Conservation (phyloP, 1,139 yeast genomes). For the Candida glucosophila region DNA sequence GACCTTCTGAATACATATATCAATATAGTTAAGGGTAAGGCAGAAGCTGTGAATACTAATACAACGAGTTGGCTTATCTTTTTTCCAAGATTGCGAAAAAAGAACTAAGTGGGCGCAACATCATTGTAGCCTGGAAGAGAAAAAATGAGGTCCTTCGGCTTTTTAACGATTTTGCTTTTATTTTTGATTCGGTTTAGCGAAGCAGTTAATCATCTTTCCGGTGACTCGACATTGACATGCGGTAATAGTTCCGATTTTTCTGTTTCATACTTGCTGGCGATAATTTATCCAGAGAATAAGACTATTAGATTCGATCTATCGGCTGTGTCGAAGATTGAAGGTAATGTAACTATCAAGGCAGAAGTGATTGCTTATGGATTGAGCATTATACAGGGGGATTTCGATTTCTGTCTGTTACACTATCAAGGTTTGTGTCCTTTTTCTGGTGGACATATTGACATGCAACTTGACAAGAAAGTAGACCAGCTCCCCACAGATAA, state of each 20-base stretch:
- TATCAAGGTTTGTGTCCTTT: constrained; percentile 68
- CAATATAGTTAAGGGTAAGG: too few species aligned
- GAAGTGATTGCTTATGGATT: constrained; percentile 82
- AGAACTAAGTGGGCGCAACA: too few species aligned
- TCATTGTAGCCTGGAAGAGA: background rate
- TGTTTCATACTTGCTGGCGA: constrained; percentile 77
- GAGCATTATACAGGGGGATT: constrained; percentile 42
- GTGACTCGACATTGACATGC: constrained; percentile 84
- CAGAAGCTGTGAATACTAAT: too few species aligned
- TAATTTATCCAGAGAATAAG: constrained; percentile 55
- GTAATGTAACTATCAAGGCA: constrained; percentile 59
- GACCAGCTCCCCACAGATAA: constrained; percentile 31
- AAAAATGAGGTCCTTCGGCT: background rate
- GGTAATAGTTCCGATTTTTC: constrained; percentile 86
- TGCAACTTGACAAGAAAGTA: constrained; percentile 45
- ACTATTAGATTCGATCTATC: constrained; percentile 60
- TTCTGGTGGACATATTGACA: constrained; percentile 77
- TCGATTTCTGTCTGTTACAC: constrained; percentile 57
- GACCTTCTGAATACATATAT: too few species aligned
- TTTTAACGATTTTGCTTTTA: background rate
- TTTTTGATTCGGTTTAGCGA: background rate
- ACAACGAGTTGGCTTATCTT: too few species aligned
- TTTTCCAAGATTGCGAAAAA: too few species aligned
- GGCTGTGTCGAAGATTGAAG: constrained; percentile 75
- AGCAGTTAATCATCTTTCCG: constrained; percentile 24